Conservation (phyloP, 805 yeast species). For the Wickerhamiella nectarea region DNA sequence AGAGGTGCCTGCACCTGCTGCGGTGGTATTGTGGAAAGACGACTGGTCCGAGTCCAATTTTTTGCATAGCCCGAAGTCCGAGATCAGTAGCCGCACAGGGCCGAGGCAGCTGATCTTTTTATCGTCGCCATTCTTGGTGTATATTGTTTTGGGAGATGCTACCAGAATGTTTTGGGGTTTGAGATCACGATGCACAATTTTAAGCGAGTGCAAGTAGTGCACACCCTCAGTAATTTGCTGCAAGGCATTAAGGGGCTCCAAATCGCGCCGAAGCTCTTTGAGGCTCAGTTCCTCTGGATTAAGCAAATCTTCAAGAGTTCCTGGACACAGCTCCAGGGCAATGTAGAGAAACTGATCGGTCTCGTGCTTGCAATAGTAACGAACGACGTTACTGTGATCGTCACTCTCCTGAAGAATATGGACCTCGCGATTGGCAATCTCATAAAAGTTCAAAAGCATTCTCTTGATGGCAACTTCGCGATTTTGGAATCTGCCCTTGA, state of each 20-base stretch:
- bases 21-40: constrained; percentile 82
- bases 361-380: constrained; percentile 88
- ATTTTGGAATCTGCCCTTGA: constrained; percentile 75
- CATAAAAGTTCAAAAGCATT: constrained; percentile 85
- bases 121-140: constrained; percentile 16
- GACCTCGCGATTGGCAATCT: constrained; percentile 87
- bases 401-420: constrained; percentile 81
- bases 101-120: constrained; percentile 20
- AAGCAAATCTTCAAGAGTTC: constrained; percentile 75
- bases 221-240: constrained; percentile 74
- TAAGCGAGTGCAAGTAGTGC: constrained; percentile 72
- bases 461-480: constrained; percentile 94
- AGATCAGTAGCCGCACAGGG: constrained; percentile 59
- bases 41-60: constrained; percentile 85
- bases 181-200: constrained; percentile 87
- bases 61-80: constrained; percentile 94
- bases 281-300: constrained; percentile 5
- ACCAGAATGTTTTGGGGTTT: constrained; percentile 90
- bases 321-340: constrained; percentile 82
- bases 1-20: constrained; percentile 88
- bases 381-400: constrained; percentile 86
- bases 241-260: constrained; percentile 32
- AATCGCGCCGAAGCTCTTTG: constrained; percentile 21
- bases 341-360: constrained; percentile 79
- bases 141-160: constrained; percentile 38